Conservation (phyloP, 768 basidiomycete genomes). For the Kwoniella botswanensis region DNA sequence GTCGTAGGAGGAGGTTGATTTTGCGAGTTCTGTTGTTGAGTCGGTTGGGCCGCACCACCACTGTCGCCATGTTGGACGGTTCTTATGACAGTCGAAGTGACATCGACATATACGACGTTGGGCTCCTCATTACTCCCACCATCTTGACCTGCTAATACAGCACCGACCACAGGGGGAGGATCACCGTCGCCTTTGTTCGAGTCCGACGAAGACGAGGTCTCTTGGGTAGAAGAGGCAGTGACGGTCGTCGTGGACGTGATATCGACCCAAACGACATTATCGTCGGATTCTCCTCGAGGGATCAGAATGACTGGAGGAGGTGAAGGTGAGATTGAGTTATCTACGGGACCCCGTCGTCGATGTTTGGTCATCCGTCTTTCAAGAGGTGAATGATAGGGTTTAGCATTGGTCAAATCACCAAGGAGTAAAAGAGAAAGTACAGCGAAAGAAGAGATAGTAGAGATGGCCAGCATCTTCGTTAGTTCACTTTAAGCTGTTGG, state of each 20-base stretch:
- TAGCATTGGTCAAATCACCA: slow-evolving; percentile 7
- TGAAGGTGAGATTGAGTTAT: neutral
- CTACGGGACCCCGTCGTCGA: neutral
- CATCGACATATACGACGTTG: slow-evolving; percentile 17
- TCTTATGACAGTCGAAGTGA: slow-evolving; percentile 9
- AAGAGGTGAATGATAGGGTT: slow-evolving; percentile 7
- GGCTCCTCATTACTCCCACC: neutral
- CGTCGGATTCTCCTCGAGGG: neutral
- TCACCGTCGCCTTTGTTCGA: neutral
- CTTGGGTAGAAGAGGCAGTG: slow-evolving; percentile 1
- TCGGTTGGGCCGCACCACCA: neutral
- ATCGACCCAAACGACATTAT: slow-evolving; percentile 14
- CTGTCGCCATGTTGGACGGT: neutral
- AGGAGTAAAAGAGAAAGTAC: slow-evolving; percentile 8
- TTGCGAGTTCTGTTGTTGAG: slow-evolving; percentile 3
- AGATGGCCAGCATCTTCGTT: slow-evolving; percentile 28
- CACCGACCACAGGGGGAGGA: slow-evolving; percentile 5
- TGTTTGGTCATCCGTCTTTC: slow-evolving; percentile 3
- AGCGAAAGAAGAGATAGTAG: slow-evolving; percentile 4
- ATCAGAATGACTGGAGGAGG: neutral
- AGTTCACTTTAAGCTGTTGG: neutral
- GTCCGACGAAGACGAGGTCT: neutral
- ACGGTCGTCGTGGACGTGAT: neutral
- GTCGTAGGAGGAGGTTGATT: slow-evolving; percentile 1
- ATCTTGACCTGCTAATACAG: slow-evolving; percentile 6